Base-by-base conservation (phyloP, 768 basidiomycete species). In the Pholiota microspora region DNA sequence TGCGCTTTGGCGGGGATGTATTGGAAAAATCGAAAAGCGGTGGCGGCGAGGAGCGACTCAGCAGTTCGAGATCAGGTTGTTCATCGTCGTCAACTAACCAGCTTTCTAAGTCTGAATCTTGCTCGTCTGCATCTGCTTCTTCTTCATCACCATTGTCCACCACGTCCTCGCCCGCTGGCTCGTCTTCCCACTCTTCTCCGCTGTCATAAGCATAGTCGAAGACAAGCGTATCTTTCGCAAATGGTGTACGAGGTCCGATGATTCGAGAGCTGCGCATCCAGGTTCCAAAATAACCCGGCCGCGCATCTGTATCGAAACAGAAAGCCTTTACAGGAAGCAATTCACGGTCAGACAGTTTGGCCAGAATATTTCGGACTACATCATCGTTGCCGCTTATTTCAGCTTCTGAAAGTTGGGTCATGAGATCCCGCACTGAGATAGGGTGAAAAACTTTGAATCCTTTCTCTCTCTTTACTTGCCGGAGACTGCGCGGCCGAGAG, bases 141-240 rank as follows among this genome's bases (percentile, higher is more conserved):
- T 84, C 85, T 4, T 79, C 84, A 12, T 83, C 87, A 10, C 77
- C 86, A 13, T 91, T 90, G 4, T 88, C 86, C 6, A 78, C 73
- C 6, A 87, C 81, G 51, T 90, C 88, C 46, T 91, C 90, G 21
- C 86, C 92, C 2, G 79, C 82, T 18, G 85, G 84, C 65, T 94
- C 94, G 54, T 89, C 90, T 58, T 93, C 92, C 97, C 97, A 98
- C 62, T 98, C 97, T 62, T 87, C 93, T 12, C 92, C 96, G 49
- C 92, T 94, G 72, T 99, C 95, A 64, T 95, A 92, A 4, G 82
- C 81, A 67, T 98, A 99, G 70, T 98, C 94, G 51, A 91, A 79
- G 10, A 82, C 78, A 1, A 87, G 73, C 9, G 82, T 75, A 63
- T 99, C 97, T 59, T 82, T 82, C 2, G 79, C 84, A 56, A 96